Conservation (phyloP, 139 green algal species). For the Micractinium conductrix region DNA sequence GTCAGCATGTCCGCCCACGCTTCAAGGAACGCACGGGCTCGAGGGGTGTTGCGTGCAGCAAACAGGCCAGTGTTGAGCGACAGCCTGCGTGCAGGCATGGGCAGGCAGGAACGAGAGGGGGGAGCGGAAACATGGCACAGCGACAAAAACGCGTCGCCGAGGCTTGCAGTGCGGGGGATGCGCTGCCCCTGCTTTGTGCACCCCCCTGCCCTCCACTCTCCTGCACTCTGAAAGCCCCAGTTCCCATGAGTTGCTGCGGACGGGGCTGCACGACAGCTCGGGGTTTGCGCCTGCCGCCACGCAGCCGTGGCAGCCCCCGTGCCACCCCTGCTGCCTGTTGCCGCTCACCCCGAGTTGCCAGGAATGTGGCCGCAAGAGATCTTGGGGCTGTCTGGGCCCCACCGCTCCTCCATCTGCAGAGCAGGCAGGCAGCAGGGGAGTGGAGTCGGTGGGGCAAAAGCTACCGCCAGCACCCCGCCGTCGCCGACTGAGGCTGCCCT, state of each 20-base stretch:
- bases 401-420: background rate
- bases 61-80: no score
- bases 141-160: no score
- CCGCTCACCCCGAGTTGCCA: background rate
- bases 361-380: background rate
- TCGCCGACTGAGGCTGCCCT: no score
- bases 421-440: no score
- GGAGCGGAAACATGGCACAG: no score
- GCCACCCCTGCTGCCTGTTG: no score
- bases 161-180: background rate
- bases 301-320: background rate
- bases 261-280: no score
- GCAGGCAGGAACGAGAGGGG: no score
- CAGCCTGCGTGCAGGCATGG: background rate
- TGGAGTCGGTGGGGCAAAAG: no score
- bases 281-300: background rate
- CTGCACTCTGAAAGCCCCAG: background rate
- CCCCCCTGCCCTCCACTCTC: background rate
- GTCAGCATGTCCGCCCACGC: slow-evolving; percentile 24
- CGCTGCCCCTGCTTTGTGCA: background rate
- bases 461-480: no score
- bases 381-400: background rate
- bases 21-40: background rate
- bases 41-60: background rate
- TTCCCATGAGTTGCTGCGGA: no score